Conservation (phyloP, 768 basidiomycete species). For the Tulasnella sp. region DNA sequence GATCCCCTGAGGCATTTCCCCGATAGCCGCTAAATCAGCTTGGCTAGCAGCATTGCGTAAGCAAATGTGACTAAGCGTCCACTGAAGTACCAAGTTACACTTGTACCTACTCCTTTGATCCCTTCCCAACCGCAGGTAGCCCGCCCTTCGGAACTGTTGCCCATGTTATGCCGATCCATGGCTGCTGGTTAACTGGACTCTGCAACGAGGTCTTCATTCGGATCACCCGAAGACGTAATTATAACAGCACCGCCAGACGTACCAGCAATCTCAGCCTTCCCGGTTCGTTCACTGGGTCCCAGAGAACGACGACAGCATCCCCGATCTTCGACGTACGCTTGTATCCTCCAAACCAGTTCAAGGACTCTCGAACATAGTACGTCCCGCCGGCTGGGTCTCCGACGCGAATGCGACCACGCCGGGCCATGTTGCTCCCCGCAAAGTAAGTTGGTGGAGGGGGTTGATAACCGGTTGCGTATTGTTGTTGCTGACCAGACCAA, state of each 20-base stretch:
- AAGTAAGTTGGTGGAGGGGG: no score
- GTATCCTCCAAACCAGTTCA: conserved; percentile 7
- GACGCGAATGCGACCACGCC: no score
- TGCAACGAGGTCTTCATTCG: background rate
- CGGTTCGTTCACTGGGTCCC: background rate
- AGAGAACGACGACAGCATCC: background rate
- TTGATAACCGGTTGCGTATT: no score
- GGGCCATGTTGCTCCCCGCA: no score
- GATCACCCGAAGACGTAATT: background rate
- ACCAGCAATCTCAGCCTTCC: background rate
- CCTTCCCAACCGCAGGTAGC: background rate
- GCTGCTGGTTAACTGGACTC: background rate
- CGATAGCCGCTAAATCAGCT: background rate
- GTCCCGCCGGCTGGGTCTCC: no score
- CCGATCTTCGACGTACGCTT: background rate
- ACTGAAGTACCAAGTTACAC: background rate
- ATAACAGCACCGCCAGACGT: background rate
- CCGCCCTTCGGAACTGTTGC: background rate
- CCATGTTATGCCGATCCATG: background rate
- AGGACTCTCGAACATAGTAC: background rate
- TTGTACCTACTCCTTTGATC: background rate
- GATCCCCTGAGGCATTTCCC: background rate
- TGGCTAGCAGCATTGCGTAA: background rate
- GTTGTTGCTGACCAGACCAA: no score
- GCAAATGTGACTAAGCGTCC: background rate